phyloP scores from a whole-genome alignment of 2,329 filamentous ascomycete genomes.

The Colletotrichum echinochloae region DNA sequence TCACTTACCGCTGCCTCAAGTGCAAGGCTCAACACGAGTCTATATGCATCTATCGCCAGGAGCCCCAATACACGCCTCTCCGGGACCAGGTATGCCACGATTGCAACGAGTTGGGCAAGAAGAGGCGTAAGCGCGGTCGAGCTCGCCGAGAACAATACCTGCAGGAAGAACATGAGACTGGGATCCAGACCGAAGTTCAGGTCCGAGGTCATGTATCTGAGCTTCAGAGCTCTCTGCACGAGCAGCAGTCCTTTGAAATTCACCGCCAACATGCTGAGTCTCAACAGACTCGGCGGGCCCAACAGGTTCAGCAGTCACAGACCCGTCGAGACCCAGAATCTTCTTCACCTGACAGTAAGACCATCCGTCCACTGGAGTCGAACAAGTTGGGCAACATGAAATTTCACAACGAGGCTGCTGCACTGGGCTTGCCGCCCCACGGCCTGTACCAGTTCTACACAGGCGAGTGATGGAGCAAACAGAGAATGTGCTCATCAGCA shows the following conservation, averaged over 20 bases:
- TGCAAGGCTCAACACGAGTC: background rate
- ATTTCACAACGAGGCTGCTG: slow-evolving; percentile 40
- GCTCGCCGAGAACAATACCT: background rate
- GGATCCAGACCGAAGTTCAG: background rate
- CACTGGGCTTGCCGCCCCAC: slow-evolving; percentile 13
- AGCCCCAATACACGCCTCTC: slow-evolving; percentile 22
- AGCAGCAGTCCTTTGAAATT: background rate
- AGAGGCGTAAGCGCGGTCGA: background rate
- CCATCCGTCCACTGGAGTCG: slow-evolving; percentile 36
- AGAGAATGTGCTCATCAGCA: background rate
- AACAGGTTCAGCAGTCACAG: slow-evolving; percentile 13
- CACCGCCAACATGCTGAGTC: background rate
- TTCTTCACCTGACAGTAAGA: slow-evolving; percentile 12
- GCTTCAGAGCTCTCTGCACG: background rate
- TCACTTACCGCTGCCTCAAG: slow-evolving; percentile 33
- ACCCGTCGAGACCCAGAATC: slow-evolving; percentile 15
- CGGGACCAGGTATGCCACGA: slow-evolving; percentile 40
- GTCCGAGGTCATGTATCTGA: background rate
- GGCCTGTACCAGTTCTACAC: slow-evolving; percentile 18
- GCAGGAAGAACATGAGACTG: background rate
- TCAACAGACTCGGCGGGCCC: background rate
- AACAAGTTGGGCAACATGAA: slow-evolving; percentile 38
- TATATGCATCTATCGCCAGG: slow-evolving; percentile 8
- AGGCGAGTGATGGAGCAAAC: background rate
- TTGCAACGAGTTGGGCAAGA: slow-evolving; percentile 23